Evolutionary conservation across 768 basidiomycete genomes (phyloP), one percentile per base, ranked within the genome.

Genomic region (Phlegmacium glaucopus): DNA sequence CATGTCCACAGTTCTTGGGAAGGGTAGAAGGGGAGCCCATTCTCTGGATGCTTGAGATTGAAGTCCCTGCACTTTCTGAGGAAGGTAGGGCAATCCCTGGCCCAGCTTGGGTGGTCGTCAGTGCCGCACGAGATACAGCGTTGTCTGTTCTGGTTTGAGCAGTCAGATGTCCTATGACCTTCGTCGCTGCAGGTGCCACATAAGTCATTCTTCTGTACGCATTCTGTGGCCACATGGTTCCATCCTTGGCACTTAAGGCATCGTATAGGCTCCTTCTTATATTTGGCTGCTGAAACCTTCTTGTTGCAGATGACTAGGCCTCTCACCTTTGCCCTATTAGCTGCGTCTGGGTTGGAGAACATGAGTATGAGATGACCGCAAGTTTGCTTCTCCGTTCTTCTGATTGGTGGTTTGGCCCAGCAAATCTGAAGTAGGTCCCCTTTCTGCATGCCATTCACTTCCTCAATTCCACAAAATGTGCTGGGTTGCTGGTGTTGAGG

Each of bases 211-310:
- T 39, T 32, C 6, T 28, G 4, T 1, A n/a, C 40, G 45, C 61
- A 62, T n/a, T 51, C 50, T 16, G 10, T 17, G 4, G 56, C 56
- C 0, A 55, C n/a, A 39, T 61, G 60, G 11, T 48, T 46, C 18
- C 32, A 59, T 13, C 44, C 48, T 10, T 61, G 57, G 45, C 60
- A 61, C 32, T 61, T 61, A 34, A 56, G 50, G 46, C 57, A 61
- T 22, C 51, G 29, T 0, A 49, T 44, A 1, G 52, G 56, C 13
- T 60, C 56, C 18, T 49, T 51, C 30, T 50, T 55, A 32, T 34
- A 32, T 30, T 60, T 60, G 9, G 42, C 29, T 0, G 46, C 47
- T 9, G 32, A 6, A 3, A 49, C 32, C 22, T 27, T 26, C 26
- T 35, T 44, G 2, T 50, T 35, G 29, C 34, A 41, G 6, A 58